phyloP scores from a whole-genome alignment of 176 grass and related monocot genomes.

The Triticum timopheevii region DNA sequence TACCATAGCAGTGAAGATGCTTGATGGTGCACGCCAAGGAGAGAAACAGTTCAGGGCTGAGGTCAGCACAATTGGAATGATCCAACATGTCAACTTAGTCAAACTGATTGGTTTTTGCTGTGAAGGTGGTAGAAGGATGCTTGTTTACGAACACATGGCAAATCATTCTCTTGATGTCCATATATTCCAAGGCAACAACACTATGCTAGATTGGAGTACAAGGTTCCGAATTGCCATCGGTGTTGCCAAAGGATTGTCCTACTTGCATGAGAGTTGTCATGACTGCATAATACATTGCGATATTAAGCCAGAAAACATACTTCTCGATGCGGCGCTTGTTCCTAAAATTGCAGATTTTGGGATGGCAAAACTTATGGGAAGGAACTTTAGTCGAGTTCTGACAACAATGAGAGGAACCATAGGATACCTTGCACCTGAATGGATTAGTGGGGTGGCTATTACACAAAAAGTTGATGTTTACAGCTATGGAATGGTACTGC shows the following conservation, averaged over 20 bases:
- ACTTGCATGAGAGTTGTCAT: no score
- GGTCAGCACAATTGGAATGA: background rate
- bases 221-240: slow-evolving; percentile 25
- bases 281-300: no score
- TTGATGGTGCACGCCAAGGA: background rate
- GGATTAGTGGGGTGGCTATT: background rate
- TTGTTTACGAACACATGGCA: background rate
- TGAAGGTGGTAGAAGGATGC: background rate
- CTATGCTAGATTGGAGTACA: slow-evolving; percentile 18
- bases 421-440: background rate
- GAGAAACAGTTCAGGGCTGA: background rate
- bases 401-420: background rate
- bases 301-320: no score
- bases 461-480: no score
- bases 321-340: no score
- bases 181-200: background rate
- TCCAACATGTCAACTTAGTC: background rate
- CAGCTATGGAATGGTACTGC: background rate
- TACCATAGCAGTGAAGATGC: background rate
- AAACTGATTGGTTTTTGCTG: slow-evolving; percentile 2
- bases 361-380: slow-evolving; percentile 17
- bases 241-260: no score
- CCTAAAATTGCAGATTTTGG: slow-evolving; percentile 48
- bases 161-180: background rate
- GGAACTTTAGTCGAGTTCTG: no score